Evolutionary conservation across 768 basidiomycete species (phyloP), one percentile per base, ranked within the genome.

Genomic region (Dioszegia hungarica): DNA sequence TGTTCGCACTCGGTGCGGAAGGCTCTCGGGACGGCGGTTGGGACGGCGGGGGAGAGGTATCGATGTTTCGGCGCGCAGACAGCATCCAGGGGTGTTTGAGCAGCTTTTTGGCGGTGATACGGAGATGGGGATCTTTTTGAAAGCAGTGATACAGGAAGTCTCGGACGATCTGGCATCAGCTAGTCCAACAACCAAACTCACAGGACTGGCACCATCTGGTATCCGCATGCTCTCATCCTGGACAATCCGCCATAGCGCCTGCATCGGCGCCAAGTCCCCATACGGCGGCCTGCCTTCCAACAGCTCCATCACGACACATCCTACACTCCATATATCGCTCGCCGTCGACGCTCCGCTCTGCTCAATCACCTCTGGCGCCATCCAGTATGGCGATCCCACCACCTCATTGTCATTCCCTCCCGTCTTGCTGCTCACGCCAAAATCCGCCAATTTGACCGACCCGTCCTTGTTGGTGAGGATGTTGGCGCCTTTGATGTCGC

Each of bases 281-380:
- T 97, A 95, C 1, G 95, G 95, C 5, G 94, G 95, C 61, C 88
- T 91, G 2, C 94, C 86, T 68, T 86, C 85, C 25, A 92, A 78
- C 4, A 99, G 82, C 70, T 99, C 95, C 56, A 99, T 93, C 4
- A 97, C 92, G n/a, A 94, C 88, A 70, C 92, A 97, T 14, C 95
- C 95, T 11, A 95, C 89, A 64, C 87, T 89, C 84, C 95, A 99
- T 57, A 99, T 91, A 76, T 99, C 95, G 17, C 91, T 94, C 14
- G 95, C 87, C 0, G 94, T 95, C 0, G 91, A 93, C 28, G 95
- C 94, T 28, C 95, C 95, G 28, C 86, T 87, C 76, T 99, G 95
- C 67, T 99, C 95, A 56, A 99, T 97, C 44, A 99, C 90, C 77
- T 99, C 95, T 1, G 95, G 95, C 9, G 95, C 93, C 95, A 99